Conservation (phyloP, 345 rosid genomes). For the Salix udensis region DNA sequence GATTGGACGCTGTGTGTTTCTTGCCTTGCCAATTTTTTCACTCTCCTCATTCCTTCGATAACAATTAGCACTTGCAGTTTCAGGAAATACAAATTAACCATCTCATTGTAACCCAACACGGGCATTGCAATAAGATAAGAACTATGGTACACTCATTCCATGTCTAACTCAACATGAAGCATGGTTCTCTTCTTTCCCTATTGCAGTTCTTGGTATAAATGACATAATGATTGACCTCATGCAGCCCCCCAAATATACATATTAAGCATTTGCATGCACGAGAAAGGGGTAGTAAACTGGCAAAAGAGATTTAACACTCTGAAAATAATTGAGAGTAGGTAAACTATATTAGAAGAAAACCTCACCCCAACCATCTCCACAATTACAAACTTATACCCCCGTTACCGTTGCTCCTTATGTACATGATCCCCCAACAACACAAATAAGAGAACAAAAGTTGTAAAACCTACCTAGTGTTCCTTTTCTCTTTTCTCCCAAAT, state of each 20-base stretch:
- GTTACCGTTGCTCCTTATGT: constrained; percentile 35
- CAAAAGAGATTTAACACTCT: neutral
- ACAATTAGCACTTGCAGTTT: neutral
- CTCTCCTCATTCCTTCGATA: neutral
- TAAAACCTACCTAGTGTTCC: constrained; percentile 30
- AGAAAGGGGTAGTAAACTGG: neutral
- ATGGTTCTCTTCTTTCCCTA: neutral
- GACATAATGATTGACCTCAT: neutral
- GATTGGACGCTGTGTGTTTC: neutral
- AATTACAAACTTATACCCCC: constrained; percentile 41
- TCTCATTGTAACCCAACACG: neutral
- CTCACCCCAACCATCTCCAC: constrained; percentile 36
- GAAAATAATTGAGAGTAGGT: constrained; percentile 34
- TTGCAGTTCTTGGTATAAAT: neutral
- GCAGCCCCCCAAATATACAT: neutral
- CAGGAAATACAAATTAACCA: neutral
- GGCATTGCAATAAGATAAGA: neutral
- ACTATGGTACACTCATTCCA: neutral
- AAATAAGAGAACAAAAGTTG: constrained; percentile 20
- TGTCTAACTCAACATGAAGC: neutral
- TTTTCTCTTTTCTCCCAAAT: constrained; percentile 23
- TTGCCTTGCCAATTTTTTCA: neutral
- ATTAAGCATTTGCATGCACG: neutral
- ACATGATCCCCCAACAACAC: constrained; percentile 44
- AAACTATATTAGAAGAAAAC: constrained; percentile 25